Conservation (phyloP, 805 yeast species). For the Barnettozyma populi region DNA sequence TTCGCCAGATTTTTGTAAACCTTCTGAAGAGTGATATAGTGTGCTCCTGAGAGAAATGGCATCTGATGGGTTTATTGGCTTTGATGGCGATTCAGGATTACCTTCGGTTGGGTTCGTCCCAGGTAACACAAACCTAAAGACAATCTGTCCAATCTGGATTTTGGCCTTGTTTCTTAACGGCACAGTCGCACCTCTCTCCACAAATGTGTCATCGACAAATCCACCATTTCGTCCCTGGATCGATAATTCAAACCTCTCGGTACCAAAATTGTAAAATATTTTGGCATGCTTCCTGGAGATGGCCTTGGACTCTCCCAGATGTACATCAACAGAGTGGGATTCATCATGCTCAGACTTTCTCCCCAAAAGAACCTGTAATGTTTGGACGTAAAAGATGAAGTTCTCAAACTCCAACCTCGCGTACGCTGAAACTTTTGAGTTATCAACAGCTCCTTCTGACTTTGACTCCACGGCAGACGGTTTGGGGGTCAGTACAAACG, state of each 20-base stretch:
- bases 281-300: constrained; percentile 93
- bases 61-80: constrained; percentile 54
- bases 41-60: constrained; percentile 52
- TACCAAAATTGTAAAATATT: constrained; percentile 93
- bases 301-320: constrained; percentile 87
- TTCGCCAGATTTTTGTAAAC: constrained; percentile 10
- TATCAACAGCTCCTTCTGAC: constrained; percentile 8
- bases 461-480: background rate
- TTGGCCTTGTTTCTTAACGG: constrained; percentile 77
- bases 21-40: constrained; percentile 30
- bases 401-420: constrained; percentile 87
- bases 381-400: constrained; percentile 93
- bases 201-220: constrained; percentile 85
- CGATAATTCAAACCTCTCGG: constrained; percentile 87
- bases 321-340: constrained; percentile 78
- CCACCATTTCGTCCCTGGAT: constrained; percentile 96
- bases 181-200: constrained; percentile 87
- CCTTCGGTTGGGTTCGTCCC: constrained; percentile 41
- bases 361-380: constrained; percentile 91
- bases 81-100: constrained; percentile 24
- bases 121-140: constrained; percentile 84
- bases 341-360: constrained; percentile 73
- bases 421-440: constrained; percentile 40
- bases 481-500: background rate
- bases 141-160: constrained; percentile 89